phyloP scores from a whole-genome alignment of 768 basidiomycete species.

The Podaxis sp. region DNA sequence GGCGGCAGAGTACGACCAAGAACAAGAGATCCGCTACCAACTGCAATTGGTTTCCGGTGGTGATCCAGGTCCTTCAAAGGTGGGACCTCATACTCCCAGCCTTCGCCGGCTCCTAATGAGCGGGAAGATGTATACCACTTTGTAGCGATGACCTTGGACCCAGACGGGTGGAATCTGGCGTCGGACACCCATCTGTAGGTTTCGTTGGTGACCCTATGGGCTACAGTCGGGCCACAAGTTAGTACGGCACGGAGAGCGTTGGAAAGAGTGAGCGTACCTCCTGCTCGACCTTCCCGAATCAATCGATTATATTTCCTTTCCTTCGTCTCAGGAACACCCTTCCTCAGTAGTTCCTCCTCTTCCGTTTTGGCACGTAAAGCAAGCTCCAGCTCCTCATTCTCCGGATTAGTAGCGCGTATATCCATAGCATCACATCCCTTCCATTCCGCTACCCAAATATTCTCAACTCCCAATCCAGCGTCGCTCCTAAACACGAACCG shows the following conservation, averaged over 20 bases:
- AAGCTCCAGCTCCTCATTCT: slow-evolving; percentile 29
- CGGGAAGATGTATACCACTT: slow-evolving; percentile 74
- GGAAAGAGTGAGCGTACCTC: slow-evolving; percentile 33
- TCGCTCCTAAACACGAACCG: slow-evolving; percentile 70
- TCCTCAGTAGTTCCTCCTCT: slow-evolving; percentile 48
- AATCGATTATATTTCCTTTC: slow-evolving; percentile 49
- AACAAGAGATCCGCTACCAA: slow-evolving; percentile 51
- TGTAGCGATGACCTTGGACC: slow-evolving; percentile 63
- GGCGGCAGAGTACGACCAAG: slow-evolving; percentile 55
- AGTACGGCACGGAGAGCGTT: background rate
- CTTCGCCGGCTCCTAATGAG: slow-evolving; percentile 71
- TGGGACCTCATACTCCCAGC: slow-evolving; percentile 66
- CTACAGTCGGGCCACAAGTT: slow-evolving; percentile 21
- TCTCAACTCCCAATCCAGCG: slow-evolving; percentile 70
- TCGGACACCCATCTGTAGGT: slow-evolving; percentile 73
- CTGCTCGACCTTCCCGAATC: slow-evolving; percentile 54
- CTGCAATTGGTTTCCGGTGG: slow-evolving; percentile 28
- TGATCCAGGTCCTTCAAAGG: slow-evolving; percentile 30
- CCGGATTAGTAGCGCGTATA: slow-evolving; percentile 34
- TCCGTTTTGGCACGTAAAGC: slow-evolving; percentile 35
- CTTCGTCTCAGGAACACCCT: slow-evolving; percentile 51
- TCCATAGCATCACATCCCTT: slow-evolving; percentile 64
- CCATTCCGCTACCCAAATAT: slow-evolving; percentile 73
- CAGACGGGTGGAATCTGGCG: slow-evolving; percentile 69
- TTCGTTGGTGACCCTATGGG: slow-evolving; percentile 64